These are phyloP conservation scores for Cryphonectria radicalis DNA, from an alignment of 2,329 filamentous ascomycete genomes.

Conservation along the genomic window DNA sequence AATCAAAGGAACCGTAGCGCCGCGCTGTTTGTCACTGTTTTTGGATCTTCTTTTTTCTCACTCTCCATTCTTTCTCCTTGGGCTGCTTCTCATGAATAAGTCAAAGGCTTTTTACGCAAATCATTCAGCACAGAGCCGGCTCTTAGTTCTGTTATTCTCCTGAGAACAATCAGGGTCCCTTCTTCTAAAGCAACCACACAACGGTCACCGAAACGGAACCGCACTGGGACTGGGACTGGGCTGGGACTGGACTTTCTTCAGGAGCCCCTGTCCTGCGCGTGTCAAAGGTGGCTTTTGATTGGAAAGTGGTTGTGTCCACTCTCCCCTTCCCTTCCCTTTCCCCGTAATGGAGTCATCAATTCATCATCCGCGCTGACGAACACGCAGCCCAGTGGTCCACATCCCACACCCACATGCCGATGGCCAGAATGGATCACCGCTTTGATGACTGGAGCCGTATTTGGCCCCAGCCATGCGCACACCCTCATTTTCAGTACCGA, in stretches of 20 bases:
- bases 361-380: background rate
- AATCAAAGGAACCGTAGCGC: background rate
- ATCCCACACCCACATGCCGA: background rate
- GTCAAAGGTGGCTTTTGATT: constrained; percentile 8
- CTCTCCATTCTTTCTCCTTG: background rate
- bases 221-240: background rate
- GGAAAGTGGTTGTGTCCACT: background rate
- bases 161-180: background rate
- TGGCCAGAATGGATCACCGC: background rate
- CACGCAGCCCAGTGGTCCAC: background rate
- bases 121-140: background rate
- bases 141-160: background rate
- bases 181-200: background rate
- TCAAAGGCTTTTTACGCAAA: background rate
- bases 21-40: background rate
- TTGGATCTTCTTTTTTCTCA: background rate
- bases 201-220: constrained; percentile 5
- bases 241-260: background rate
- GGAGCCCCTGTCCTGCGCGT: background rate
- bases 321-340: background rate
- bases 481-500: constrained; percentile 5
- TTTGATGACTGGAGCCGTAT: constrained; percentile 6
- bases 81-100: background rate
- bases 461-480: background rate
- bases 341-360: background rate